Base-by-base conservation (phyloP, 768 basidiomycete species). In the Amanita jacksonii region DNA sequence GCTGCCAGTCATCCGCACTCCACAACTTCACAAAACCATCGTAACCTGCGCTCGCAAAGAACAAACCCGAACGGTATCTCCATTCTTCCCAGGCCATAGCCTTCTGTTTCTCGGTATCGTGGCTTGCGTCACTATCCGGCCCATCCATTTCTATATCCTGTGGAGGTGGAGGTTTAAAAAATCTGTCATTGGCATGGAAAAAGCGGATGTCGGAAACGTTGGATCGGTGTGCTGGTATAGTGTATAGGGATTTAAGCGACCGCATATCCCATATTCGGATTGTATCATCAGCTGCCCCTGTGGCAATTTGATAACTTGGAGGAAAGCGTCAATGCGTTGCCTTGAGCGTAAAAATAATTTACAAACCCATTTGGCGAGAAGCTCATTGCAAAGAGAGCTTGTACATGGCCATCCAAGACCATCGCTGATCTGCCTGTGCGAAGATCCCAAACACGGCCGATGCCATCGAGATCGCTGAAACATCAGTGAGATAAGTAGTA, bases 221-320 rank as follows among this genome's bases (percentile, higher is more conserved):
- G 43, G 87, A 92, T 27, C 84, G 74, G 67, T 99, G 96, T 0
- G 92, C 96, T 1, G 94, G 93, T 52, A 98, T 96, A 32, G 90
- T 97, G 62, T 96, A 91, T 8, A 92, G 66, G n/a, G 90, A 81
- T 52, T 84, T 90, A 24, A 96, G 73, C 12, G 87, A 85, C 30
- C 96, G 83, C 68, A 98, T 80, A 65, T 99, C 96, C 96, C 96
- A 99, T 70, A 98, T 89, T 38, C 93, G 85, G 56, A 99, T 85
- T 0, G 96, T 96, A 58, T 98, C 96, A 62, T 99, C 96, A 35
- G 88, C 91, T 3, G 92, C 83, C 28, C 94, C 96, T 0, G 96
- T 96, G 23, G 93, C 96, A 38, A 99, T 82, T 73, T 98, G 94
- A 57, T 96, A 93, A 49, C 93, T 97, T 55, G 33, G 50, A 39